phyloP scores from a whole-genome alignment of 441 rosid species.

The Raphanus hybrid region DNA sequence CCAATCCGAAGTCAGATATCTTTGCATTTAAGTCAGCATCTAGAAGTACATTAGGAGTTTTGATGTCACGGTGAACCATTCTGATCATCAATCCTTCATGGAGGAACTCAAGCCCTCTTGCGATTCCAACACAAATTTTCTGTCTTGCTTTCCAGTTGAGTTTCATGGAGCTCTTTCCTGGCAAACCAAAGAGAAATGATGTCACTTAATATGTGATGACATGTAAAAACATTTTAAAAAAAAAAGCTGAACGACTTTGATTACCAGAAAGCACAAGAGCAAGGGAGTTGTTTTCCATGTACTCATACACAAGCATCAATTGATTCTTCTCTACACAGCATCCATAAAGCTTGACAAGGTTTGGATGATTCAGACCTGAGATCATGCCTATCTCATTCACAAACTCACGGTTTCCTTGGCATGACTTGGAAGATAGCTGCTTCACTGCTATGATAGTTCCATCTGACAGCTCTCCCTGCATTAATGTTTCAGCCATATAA shows the following conservation, averaged over 20 bases:
- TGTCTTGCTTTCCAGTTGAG: neutral
- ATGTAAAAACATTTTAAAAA: neutral
- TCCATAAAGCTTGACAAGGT: conserved; percentile 7
- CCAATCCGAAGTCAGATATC: conserved; percentile 2
- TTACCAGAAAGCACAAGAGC: neutral
- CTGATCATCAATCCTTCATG: neutral
- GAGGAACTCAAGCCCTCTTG: conserved; percentile 5
- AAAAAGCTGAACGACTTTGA: neutral
- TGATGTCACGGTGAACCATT: conserved; percentile 6
- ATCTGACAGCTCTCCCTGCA: conserved; percentile 1
- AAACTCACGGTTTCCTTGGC: conserved; percentile 2
- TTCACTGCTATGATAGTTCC: conserved; percentile 4
- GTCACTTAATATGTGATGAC: neutral
- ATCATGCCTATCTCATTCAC: conserved; percentile 6
- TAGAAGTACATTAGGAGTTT: neutral
- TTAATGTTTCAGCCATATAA: neutral
- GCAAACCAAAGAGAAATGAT: neutral
- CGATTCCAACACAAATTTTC: neutral
- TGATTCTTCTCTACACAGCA: neutral
- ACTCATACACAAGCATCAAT: neutral
- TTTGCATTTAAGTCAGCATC: neutral
- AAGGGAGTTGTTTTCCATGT: conserved; percentile 1
- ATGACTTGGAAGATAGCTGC: conserved; percentile 3
- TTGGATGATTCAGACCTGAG: neutral
- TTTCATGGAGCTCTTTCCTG: neutral